Evolutionary conservation across 441 rosid genomes (phyloP), one percentile per base, ranked within the genome.

Genomic region (Biscutella laevigata): DNA sequence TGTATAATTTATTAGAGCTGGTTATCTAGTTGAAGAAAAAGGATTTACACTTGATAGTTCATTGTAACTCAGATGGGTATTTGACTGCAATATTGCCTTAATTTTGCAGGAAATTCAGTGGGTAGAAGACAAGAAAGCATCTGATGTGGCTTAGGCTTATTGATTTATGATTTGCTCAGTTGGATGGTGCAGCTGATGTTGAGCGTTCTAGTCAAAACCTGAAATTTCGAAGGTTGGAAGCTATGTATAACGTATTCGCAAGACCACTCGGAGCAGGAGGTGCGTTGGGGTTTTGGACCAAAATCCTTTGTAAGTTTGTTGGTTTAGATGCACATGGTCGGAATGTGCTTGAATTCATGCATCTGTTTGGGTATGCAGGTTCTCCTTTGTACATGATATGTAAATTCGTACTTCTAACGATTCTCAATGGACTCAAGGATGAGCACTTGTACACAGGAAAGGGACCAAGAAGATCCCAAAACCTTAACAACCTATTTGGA

Each of bases 41-140:
- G 57, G 6, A 40, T 32, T 15, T 49, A 15, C 47, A 15, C 8
- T 2, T 48, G 51, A 16, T 16, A 22, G 11, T 27, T n/a, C 26
- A 4, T 24, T 15, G 16, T 17, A 13, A 34, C 20, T 5, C 40
- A 24, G 12, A 22, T 24, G 38, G 58, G 24, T 38, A 3, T 40
- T 26, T 48, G 2, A 29, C 21, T 43, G 7, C 32, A 11, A 39
- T 16, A 21, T 17, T 22, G 50, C 39, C 34, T 62, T 20, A 10
- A 44, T 14, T 27, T 24, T 44, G 54, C 65, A 66, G 70, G 65
- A 44, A 33, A 25, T 58, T 29, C 55, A 30, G 37, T 51, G 38
- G 61, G 37, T 43, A 43, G 65, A 51, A 52, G 56, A 37, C 36
- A 66, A 58, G 36, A 58, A 45, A 32, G 27, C 13, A 30, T 20